Base-by-base conservation (phyloP, 108 stramenopile species). In the Cyclostephanos tholiformis region DNA sequence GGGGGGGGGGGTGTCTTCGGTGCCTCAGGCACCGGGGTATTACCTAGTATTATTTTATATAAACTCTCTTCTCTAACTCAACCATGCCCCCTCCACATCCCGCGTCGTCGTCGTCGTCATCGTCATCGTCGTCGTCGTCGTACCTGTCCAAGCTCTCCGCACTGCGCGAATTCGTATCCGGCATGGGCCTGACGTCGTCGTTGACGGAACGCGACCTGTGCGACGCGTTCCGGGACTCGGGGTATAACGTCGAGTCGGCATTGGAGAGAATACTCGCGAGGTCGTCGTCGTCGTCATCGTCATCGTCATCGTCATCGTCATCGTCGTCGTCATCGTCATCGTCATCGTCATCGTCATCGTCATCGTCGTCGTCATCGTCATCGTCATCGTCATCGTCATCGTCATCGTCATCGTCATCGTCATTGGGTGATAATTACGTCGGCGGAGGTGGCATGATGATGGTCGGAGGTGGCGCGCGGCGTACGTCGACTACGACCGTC, bases 161-260 rank as follows among this genome's bases (percentile, higher is more conserved):
- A 23, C 76, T 92, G 14, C 84, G 91, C 13, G 64, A 55, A 8
- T 89, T 89, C 73, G 74, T 86, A 9, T 71, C 41, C 6, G 69
- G 71, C 26, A 79, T 74, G 65, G 77, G 67, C 23, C 13, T 46
- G 16, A 3, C 16, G 16, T 0, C 16, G 2, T 4, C 14, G 2
- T 13, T 16, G 16, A 0, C 44, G 16, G 44, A 46, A 14, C 44
- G 44, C 16, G 44, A 46, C 38, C 79, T 92, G 16, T 81, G 88
- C 13, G 64, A 55, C 13, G 86, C 87, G 17, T 27, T 58, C 0
- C 6, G 30, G 4, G 30, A 1, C 0, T 16, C 17, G 19, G 88
- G 82, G 0, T 89, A 79, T 73, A 84, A 83, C 55, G 90, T 95
- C 50, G 85, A 91, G 26, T 20, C 84, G 63, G 94, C 94, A 20